Percentiles rank a stretch among this genome's conserved stretches.
Conservation (phyloP, 305 asterid species). For the Fraxinus ornus region DNA sequence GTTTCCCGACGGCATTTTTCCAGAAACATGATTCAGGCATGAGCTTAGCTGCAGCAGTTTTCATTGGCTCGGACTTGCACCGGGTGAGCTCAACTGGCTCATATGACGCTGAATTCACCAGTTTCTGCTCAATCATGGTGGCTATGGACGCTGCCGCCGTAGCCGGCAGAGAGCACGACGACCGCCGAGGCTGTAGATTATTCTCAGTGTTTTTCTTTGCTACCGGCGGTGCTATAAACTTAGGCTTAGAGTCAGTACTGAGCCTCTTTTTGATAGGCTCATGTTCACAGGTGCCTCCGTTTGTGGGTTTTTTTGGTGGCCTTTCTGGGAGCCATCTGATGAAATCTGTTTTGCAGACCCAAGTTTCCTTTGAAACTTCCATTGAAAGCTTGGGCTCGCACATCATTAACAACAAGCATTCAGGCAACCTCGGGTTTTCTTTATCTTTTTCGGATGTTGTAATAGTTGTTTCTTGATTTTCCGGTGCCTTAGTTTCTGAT, state of each 20-base stretch:
- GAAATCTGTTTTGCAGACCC: slow-evolving; percentile 94
- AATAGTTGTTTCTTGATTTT: slow-evolving; percentile 18
- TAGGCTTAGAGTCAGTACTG: slow-evolving; percentile 37
- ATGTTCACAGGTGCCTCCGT: slow-evolving; percentile 15
- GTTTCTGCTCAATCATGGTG: slow-evolving; percentile 69
- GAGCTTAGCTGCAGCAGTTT: slow-evolving; percentile 84
- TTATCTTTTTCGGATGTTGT: slow-evolving; percentile 22
- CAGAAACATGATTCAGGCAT: slow-evolving; percentile 72
- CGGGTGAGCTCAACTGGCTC: slow-evolving; percentile 87
- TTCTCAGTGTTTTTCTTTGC: slow-evolving; percentile 20
- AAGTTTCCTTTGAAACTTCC: slow-evolving; percentile 96
- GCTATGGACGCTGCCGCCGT: slow-evolving; percentile 65
- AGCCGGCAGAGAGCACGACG: slow-evolving; percentile 74
- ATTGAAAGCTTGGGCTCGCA: slow-evolving; percentile 93
- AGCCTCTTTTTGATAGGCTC: slow-evolving; percentile 29
- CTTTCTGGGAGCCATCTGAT: slow-evolving; percentile 69
- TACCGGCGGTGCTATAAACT: slow-evolving; percentile 27
- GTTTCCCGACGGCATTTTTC: slow-evolving; percentile 59
- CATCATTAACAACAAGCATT: slow-evolving; percentile 90
- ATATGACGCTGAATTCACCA: slow-evolving; percentile 65
- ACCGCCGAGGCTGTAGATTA: slow-evolving; percentile 56
- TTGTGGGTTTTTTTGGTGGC: slow-evolving; percentile 37
- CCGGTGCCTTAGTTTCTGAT: slow-evolving; percentile 14
- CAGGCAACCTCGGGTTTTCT: slow-evolving; percentile 50
- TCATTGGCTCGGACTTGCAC: slow-evolving; percentile 97